Base-by-base conservation (phyloP, 192 early-diverging fungal species). In the Rhizophagus prolifer region DNA sequence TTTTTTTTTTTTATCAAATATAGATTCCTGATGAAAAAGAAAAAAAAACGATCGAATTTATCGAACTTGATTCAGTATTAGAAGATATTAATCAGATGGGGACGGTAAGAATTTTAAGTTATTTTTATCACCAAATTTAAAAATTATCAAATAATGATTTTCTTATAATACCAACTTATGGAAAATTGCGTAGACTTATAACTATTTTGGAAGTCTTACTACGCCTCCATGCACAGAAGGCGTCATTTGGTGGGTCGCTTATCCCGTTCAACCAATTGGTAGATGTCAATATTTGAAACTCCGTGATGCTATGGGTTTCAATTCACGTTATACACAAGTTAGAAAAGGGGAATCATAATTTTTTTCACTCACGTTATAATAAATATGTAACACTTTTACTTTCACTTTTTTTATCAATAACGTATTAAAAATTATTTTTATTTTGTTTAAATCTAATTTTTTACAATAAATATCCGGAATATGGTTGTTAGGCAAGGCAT, bases 201-300 rank as follows among this genome's bases (percentile, higher is more conserved):
- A 78, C 66, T 91, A 91, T 78, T 36, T 58, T 8, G 90, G 90
- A 23, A 84, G 81, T 44, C 76, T 91, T 63, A 91, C 90, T 12
- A 89, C 88, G 1, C 90, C 90, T n/a, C 90, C 90, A 7, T 91
- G 90, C 74, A 79, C 82, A 0, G 90, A 91, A 77, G 84, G 85
- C 30, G 85, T 91, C 7, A 54, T 71, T 9, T 91, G 89, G 89
- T 74, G 78, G 50, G 88, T 91, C 16, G 74, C 80, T 62, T 5
- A 9, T 61, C 28, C 74, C 10, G 54, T 83, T 28, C 54, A 87
- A 9, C 50, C 65, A 2, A 62, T 90, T 41, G 75, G 83, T 1
- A 25, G 77, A 13, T 9, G 58, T 10, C 84, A 89, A 67, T 72
- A 77, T 58, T 26, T 74, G 8, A 71, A 75, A 23, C 62, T 90